These are phyloP conservation scores for Vanderwaltozyma tropicalis DNA, from an alignment of 805 yeast genomes.

Conservation along the genomic window DNA sequence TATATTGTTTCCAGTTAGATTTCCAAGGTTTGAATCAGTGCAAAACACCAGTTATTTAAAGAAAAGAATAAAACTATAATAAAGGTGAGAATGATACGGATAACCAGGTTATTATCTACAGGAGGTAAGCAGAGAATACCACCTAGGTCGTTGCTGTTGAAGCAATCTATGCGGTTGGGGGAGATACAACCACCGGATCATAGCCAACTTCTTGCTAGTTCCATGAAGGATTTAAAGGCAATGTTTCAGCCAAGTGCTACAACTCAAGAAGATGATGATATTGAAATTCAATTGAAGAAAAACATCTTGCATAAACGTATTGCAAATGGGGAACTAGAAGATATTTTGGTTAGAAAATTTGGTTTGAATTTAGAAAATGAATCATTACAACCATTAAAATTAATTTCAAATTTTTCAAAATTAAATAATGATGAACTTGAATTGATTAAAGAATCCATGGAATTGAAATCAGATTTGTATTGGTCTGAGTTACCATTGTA, in stretches of 20 bases:
- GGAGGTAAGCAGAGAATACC: no score
- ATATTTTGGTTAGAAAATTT: constrained; percentile 9
- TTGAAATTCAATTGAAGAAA: constrained; percentile 4
- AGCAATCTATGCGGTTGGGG: constrained; percentile 14
- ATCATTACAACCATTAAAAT: constrained; percentile 1
- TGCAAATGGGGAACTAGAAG: constrained; percentile 10
- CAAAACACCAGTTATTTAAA: no score
- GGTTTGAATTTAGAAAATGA: constrained; percentile 2
- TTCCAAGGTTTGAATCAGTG: no score
- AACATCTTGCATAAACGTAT: constrained; percentile 5
- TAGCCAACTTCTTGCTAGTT: constrained; percentile 5
- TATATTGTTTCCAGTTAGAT: no score
- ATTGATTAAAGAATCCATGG: constrained; percentile 21
- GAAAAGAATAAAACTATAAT: no score
- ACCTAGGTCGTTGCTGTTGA: constrained; percentile 14
- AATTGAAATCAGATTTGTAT: constrained; percentile 22
- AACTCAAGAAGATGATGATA: constrained; percentile 20
- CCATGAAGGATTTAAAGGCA: constrained; percentile 18
- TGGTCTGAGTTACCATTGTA: constrained; percentile 45
- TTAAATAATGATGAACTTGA: constrained; percentile 9
- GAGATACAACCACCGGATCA: constrained; percentile 3
- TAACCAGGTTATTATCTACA: no score
- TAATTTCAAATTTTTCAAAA: constrained; percentile 6
- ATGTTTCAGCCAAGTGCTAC: constrained; percentile 17
- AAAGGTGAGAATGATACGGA: no score